Percentiles rank a stretch among this genome's conserved stretches.
Evolutionary conservation across 192 early-diverging fungal species (phyloP).

Genomic region (Coemansia erecta): DNA sequence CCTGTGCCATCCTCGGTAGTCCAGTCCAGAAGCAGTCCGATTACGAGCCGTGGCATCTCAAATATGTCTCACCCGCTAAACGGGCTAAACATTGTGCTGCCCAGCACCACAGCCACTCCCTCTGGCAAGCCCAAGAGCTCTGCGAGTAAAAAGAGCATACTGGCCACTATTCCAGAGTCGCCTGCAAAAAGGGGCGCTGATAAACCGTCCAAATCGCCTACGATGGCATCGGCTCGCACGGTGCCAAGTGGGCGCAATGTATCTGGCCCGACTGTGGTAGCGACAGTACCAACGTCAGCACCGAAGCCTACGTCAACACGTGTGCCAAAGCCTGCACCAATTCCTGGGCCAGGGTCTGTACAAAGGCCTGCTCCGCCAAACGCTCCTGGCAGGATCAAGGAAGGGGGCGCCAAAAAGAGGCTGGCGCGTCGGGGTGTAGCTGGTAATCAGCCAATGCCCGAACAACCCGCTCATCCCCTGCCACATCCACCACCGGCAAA

Average conservation of each 20-base stretch:
- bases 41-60: too few species aligned
- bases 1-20: background rate
- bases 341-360: too few species aligned
- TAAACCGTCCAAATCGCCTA: background rate
- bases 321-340: too few species aligned
- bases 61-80: background rate
- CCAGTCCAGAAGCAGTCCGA: background rate
- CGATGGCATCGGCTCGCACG: too few species aligned
- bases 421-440: too few species aligned
- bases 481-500: slow-evolving; percentile 1
- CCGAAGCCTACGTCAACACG: too few species aligned
- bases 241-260: background rate
- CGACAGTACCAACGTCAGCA: too few species aligned
- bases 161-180: slow-evolving; percentile 7
- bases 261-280: too few species aligned
- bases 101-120: slow-evolving; percentile 7
- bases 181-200: background rate
- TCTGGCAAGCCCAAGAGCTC: background rate
- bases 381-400: too few species aligned
- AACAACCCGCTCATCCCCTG: slow-evolving; percentile 10
- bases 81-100: slow-evolving; percentile 5
- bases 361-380: too few species aligned
- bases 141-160: slow-evolving; percentile 2
- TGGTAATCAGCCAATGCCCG: background rate
- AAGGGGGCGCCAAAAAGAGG: too few species aligned